Conservation (phyloP, 192 early-diverging fungal genomes). For the Backusella psychrophila region DNA sequence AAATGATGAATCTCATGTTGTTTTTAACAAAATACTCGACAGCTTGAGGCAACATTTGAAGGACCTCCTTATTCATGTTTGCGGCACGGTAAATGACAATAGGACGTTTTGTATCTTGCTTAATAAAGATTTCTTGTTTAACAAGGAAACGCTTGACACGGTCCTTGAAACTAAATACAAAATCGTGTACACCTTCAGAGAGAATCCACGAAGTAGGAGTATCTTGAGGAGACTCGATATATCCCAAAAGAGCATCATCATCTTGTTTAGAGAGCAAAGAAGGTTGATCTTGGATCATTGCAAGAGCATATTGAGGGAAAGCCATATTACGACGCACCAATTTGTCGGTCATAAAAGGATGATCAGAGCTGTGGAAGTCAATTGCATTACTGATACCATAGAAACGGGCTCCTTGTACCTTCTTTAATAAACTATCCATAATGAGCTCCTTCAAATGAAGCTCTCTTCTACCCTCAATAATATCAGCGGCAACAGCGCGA, state of each 20-base stretch:
- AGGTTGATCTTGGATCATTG: slow-evolving; percentile 12
- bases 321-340: slow-evolving; percentile 34
- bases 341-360: slow-evolving; percentile 44
- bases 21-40: slow-evolving; percentile 30
- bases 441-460: slow-evolving; percentile 56
- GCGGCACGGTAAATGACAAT: slow-evolving; percentile 50
- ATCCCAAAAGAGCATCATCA: background rate
- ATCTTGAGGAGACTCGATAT: background rate
- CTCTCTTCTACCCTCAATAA: slow-evolving; percentile 48
- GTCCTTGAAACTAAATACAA: slow-evolving; percentile 40
- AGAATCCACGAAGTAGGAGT: slow-evolving; percentile 8
- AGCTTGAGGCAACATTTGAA: slow-evolving; percentile 11
- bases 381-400: slow-evolving; percentile 54
- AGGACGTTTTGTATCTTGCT: slow-evolving; percentile 41
- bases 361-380: slow-evolving; percentile 34
- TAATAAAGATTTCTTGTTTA: slow-evolving; percentile 34
- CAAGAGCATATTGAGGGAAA: slow-evolving; percentile 40
- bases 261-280: slow-evolving; percentile 1
- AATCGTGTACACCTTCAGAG: slow-evolving; percentile 10
- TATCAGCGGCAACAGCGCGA: slow-evolving; percentile 49
- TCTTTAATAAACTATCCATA: slow-evolving; percentile 45
- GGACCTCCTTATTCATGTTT: slow-evolving; percentile 48
- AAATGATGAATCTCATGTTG: slow-evolving; percentile 40
- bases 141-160: slow-evolving; percentile 44
- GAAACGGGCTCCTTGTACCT: slow-evolving; percentile 46